Percentiles rank a stretch among this genome's conserved stretches.
These are phyloP conservation scores for Volvox reticuliferus DNA, from an alignment of 139 green algal genomes.

Conservation along the genomic window DNA sequence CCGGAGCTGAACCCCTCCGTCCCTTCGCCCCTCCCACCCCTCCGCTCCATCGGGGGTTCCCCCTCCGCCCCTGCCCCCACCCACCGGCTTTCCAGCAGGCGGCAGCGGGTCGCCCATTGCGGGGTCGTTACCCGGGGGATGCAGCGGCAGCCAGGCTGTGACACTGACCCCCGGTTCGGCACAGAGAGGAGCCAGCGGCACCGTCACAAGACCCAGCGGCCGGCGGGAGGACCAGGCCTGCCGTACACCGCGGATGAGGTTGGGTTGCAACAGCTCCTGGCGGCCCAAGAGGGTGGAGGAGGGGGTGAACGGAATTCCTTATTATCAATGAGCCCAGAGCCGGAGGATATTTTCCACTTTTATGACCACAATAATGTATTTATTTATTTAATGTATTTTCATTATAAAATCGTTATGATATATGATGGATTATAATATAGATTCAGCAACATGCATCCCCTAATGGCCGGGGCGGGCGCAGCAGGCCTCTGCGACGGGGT, in stretches of 20 bases:
- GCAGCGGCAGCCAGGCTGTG: slow-evolving; percentile 32
- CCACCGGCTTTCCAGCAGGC: neutral
- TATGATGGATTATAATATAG: no score
- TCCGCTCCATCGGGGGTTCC: no score
- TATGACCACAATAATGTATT: no score
- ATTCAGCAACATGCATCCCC: no score
- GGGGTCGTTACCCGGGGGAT: neutral
- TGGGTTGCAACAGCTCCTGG: slow-evolving; percentile 21
- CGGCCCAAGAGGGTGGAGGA: neutral
- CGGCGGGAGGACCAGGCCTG: neutral
- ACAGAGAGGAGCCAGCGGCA: slow-evolving; percentile 18
- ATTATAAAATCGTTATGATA: no score
- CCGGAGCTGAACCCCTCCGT: no score
- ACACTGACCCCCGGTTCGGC: neutral
- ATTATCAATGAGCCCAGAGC: no score
- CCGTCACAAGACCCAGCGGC: neutral
- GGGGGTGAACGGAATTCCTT: no score
- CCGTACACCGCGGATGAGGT: neutral
- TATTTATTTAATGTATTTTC: no score
- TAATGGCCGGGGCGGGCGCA: no score
- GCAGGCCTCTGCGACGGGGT: no score
- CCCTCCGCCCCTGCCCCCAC: neutral
- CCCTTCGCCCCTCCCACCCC: neutral
- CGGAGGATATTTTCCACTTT: no score
- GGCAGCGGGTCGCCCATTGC: neutral